Evolutionary conservation across 257 asterid genomes (phyloP).

Genomic region (Ballota nigra): DNA sequence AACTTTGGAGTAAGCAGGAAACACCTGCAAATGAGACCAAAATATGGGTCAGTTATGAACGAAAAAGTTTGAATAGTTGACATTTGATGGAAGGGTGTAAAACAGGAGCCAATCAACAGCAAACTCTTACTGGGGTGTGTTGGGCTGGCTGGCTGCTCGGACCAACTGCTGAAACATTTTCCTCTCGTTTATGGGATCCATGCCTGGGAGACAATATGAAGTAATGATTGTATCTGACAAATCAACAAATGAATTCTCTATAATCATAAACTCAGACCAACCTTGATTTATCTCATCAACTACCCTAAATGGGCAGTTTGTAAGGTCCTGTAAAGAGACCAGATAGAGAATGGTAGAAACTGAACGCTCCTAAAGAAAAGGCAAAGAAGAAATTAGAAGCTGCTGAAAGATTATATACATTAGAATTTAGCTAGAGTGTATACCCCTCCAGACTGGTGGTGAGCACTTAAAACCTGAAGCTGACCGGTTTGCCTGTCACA

Average conservation of each 20-base stretch:
- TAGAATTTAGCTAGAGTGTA: slow-evolving; percentile 16
- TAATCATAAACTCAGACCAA: slow-evolving; percentile 29
- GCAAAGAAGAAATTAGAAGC: slow-evolving; percentile 28
- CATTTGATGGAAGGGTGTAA: neutral
- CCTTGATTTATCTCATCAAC: slow-evolving; percentile 99
- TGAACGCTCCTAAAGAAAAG: slow-evolving; percentile 69
- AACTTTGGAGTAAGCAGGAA: slow-evolving; percentile 91
- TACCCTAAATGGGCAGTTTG: slow-evolving; percentile 95
- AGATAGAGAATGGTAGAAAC: slow-evolving; percentile 97
- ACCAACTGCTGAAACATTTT: slow-evolving; percentile 98
- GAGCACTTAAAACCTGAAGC: slow-evolving; percentile 87
- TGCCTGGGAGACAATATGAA: slow-evolving; percentile 48
- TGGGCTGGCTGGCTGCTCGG: slow-evolving; percentile 86
- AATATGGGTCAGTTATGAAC: neutral
- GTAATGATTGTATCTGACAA: slow-evolving; percentile 1
- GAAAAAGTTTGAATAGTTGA: neutral
- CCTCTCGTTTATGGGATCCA: slow-evolving; percentile 98
- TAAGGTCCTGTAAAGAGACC: slow-evolving; percentile 92
- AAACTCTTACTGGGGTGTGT: slow-evolving; percentile 82
- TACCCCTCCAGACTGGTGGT: slow-evolving; percentile 99
- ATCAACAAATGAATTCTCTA: slow-evolving; percentile 7
- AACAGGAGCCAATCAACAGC: neutral
- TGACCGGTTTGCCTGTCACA: slow-evolving; percentile 80
- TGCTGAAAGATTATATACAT: slow-evolving; percentile 21
- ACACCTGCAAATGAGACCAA: slow-evolving; percentile 52